A percentile compares a stretch with the other conserved stretches of the same genome.
phyloP scores from a whole-genome alignment of 352 stramenopile genomes.

The Phytophthora podocarpi region DNA sequence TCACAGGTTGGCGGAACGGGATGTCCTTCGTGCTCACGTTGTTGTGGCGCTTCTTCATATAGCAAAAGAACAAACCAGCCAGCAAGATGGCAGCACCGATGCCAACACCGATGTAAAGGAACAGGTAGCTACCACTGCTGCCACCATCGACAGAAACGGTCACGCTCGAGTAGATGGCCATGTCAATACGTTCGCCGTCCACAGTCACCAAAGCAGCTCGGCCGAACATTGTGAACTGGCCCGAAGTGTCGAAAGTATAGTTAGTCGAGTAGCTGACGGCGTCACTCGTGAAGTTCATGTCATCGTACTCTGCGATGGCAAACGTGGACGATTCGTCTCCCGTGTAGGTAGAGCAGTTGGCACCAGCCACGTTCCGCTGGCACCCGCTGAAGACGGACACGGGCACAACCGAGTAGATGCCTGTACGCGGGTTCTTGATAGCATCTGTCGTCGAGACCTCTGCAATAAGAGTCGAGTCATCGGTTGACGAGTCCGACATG shows the following conservation, averaged over 20 bases:
- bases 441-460: conserved; percentile 67
- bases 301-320: conserved; percentile 48
- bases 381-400: conserved; percentile 77
- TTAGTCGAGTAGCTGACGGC: conserved; percentile 57
- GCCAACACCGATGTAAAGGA: conserved; percentile 75
- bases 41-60: conserved; percentile 66
- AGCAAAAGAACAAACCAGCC: conserved; percentile 67
- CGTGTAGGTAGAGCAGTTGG: conserved; percentile 75
- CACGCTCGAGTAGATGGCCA: conserved; percentile 81
- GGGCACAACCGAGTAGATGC: conserved; percentile 67
- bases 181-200: conserved; percentile 77
- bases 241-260: conserved; percentile 59
- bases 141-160: conserved; percentile 56
- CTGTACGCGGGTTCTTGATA: conserved; percentile 53
- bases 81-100: conserved; percentile 74
- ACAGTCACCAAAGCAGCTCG: conserved; percentile 73
- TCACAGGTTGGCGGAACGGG: conserved; percentile 68
- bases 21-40: conserved; percentile 73
- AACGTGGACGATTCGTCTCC: conserved; percentile 62
- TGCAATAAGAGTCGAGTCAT: conserved; percentile 62
- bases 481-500: conserved; percentile 52
- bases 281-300: conserved; percentile 71
- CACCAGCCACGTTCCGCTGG: conserved; percentile 47
- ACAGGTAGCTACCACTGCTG: conserved; percentile 52
- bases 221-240: conserved; percentile 72